These are phyloP conservation scores for Chytriomyces sp. DNA, from an alignment of 192 early-diverging fungal genomes.

Conservation along the genomic window DNA sequence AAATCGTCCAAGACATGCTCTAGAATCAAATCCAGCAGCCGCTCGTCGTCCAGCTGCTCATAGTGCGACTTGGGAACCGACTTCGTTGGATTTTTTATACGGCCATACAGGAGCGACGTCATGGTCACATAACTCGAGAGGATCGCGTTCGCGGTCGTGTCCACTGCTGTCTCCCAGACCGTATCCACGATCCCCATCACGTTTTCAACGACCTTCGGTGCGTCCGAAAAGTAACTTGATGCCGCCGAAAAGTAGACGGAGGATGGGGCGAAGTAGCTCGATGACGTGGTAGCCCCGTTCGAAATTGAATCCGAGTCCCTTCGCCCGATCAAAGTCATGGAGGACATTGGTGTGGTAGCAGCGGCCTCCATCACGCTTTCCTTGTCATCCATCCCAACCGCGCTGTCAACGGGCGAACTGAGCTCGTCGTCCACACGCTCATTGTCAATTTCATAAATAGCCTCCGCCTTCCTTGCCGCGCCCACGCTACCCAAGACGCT, in stretches of 20 bases:
- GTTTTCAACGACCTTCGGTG: not conserved
- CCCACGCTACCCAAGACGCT: not conserved
- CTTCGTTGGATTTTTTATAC: not conserved
- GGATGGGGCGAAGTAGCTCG: no score
- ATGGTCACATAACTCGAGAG: not conserved
- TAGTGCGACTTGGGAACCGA: not conserved
- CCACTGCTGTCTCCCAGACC: not conserved
- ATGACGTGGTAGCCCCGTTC: no score
- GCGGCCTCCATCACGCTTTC: not conserved
- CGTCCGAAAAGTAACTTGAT: not conserved
- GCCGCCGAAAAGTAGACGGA: not conserved
- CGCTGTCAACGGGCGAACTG: conserved; percentile 20
- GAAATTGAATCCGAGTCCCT: no score
- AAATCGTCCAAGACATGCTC: conserved; percentile 5
- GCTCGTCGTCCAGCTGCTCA: conserved; percentile 9
- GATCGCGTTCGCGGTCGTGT: not conserved
- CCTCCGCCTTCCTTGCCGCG: not conserved
- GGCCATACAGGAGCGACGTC: not conserved
- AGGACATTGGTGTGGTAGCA: no score
- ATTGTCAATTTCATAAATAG: conserved; percentile 13
- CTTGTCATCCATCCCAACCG: not conserved
- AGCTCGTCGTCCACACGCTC: not conserved
- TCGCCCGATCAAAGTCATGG: no score
- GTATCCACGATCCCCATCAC: not conserved
- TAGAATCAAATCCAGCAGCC: conserved; percentile 3